A percentile compares a stretch with the other conserved stretches of the same genome.
These are phyloP conservation scores for Wilcoxina mikolae DNA, from an alignment of 495 filamentous ascomycete species.

Conservation along the genomic window DNA sequence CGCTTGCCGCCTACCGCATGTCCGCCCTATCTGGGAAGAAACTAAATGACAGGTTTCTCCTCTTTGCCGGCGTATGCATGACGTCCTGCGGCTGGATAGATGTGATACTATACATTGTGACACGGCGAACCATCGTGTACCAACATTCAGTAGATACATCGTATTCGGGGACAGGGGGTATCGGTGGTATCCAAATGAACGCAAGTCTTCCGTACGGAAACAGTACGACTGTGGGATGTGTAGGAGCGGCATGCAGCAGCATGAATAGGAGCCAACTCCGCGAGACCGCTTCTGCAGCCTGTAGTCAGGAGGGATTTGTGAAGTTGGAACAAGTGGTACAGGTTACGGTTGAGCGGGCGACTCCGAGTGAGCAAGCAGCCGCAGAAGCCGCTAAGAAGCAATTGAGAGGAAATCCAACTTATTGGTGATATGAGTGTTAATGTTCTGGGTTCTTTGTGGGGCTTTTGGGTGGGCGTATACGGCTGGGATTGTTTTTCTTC, in stretches of 20 bases:
- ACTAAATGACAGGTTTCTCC: slow-evolving; percentile 46
- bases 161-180: background rate
- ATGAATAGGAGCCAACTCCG: background rate
- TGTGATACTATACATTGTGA: slow-evolving; percentile 55
- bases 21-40: slow-evolving; percentile 16
- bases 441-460: too few relatives aligned
- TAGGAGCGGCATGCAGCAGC: background rate
- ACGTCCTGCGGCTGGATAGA: slow-evolving; percentile 62
- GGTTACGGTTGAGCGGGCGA: slow-evolving; percentile 6
- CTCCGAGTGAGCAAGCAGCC: too few relatives aligned
- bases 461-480: too few relatives aligned
- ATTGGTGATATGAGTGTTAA: too few relatives aligned
- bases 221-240: background rate
- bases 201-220: background rate
- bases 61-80: slow-evolving; percentile 55
- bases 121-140: slow-evolving; percentile 42
- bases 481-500: too few relatives aligned
- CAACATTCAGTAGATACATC: background rate
- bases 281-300: background rate
- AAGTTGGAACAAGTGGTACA: slow-evolving; percentile 7
- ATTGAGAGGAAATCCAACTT: too few relatives aligned
- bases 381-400: too few relatives aligned
- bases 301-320: slow-evolving; percentile 1
- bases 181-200: background rate
- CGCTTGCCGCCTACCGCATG: slow-evolving; percentile 6